phyloP scores from a whole-genome alignment of 805 yeast genomes.

The Wilhelminamyces savonicus region DNA sequence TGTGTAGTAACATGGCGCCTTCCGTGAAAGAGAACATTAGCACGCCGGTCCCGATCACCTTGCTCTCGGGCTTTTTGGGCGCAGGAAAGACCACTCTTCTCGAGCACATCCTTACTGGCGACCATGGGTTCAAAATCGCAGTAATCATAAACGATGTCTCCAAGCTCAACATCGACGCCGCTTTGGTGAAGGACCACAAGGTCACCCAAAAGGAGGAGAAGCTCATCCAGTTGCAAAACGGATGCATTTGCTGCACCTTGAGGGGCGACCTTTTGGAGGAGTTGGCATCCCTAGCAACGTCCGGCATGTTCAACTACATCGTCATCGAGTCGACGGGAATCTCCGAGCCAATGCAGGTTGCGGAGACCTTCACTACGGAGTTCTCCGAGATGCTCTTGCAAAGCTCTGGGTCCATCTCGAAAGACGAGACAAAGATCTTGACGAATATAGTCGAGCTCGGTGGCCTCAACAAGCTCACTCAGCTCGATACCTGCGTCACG shows the following conservation, averaged over 20 bases:
- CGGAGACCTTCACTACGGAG: slow-evolving; percentile 41
- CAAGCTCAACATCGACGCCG: slow-evolving; percentile 38
- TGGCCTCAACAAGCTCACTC: slow-evolving; percentile 33
- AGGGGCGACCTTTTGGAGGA: slow-evolving; percentile 43
- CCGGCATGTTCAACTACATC: slow-evolving; percentile 33
- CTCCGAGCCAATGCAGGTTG: slow-evolving; percentile 46
- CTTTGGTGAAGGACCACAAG: slow-evolving; percentile 31
- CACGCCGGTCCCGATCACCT: slow-evolving; percentile 38
- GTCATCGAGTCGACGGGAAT: slow-evolving; percentile 43
- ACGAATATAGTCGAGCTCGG: slow-evolving; percentile 27
- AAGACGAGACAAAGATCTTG: slow-evolving; percentile 12
- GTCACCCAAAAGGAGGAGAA: slow-evolving; percentile 37
- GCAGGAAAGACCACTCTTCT: slow-evolving; percentile 42
- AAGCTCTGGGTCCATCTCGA: slow-evolving; percentile 11
- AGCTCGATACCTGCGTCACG: slow-evolving; percentile 41
- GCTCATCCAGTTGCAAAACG: slow-evolving; percentile 40
- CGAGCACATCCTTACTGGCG: slow-evolving; percentile 33
- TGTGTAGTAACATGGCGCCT: too few species aligned
- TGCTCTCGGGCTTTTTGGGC: slow-evolving; percentile 43
- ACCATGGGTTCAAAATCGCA: slow-evolving; percentile 38
- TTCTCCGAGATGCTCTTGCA: slow-evolving; percentile 29
- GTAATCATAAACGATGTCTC: slow-evolving; percentile 44
- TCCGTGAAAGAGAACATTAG: not conserved
- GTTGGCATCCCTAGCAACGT: slow-evolving; percentile 26
- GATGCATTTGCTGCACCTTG: slow-evolving; percentile 44